Conservation (phyloP, 1,284 basidiomycete species). For the Melampsora abietis-canadensis region DNA sequence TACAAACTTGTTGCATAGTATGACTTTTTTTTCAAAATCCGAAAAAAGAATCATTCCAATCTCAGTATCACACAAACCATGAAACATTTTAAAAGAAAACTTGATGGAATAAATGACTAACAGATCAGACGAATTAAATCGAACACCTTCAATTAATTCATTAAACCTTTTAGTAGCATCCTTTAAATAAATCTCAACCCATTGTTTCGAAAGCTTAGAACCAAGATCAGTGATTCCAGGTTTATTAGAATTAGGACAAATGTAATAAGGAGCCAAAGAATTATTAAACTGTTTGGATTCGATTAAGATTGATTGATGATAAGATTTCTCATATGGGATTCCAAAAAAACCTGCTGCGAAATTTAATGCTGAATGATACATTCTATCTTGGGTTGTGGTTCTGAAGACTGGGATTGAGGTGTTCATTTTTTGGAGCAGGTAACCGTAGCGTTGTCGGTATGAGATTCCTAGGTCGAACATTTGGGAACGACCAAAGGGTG, state of each 20-base stretch:
- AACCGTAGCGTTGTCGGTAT: conserved; percentile 34
- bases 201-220: not conserved
- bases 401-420: conserved; percentile 11
- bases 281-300: conserved; percentile 30
- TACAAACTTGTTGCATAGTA: conserved; percentile 53
- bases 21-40: not conserved
- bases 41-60: conserved; percentile 45
- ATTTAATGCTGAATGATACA: conserved; percentile 35
- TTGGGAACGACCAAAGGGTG: conserved; percentile 58
- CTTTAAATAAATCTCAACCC: conserved; percentile 62
- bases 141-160: conserved; percentile 63
- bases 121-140: conserved; percentile 66
- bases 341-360: conserved; percentile 40
- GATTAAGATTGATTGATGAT: conserved; percentile 37
- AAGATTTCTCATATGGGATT: conserved; percentile 21
- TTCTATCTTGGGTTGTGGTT: conserved; percentile 32
- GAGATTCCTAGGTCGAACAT: conserved; percentile 47
- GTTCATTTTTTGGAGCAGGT: conserved; percentile 3
- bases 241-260: conserved; percentile 15
- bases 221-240: not conserved
- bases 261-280: conserved; percentile 23
- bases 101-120: conserved; percentile 54
- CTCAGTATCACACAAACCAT: conserved; percentile 22
- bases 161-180: conserved; percentile 66
- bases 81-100: too few species aligned